A percentile compares a stretch with the other conserved stretches of the same genome.
Evolutionary conservation across 805 yeast species (phyloP).

Genomic region (Tetrapisispora phaffii): DNA sequence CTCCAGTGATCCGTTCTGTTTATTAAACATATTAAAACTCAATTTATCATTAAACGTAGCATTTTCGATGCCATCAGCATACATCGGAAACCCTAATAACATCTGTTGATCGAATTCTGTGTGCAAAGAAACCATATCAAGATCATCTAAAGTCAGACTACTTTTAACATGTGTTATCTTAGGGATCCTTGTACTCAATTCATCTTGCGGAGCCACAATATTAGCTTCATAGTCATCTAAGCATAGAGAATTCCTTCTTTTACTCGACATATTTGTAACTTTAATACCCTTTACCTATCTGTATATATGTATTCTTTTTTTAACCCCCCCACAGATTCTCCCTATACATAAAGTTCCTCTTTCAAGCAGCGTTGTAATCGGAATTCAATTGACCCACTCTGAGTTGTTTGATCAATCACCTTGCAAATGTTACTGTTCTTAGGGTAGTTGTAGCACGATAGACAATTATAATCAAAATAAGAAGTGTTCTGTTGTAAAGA

Average conservation of each 20-base stretch:
- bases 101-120: slow-evolving; percentile 27
- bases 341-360: too few relatives aligned
- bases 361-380: too few relatives aligned
- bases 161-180: not conserved
- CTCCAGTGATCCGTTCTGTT: not conserved
- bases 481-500: too few relatives aligned
- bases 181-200: not conserved
- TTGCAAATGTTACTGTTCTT: too few relatives aligned
- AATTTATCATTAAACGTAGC: not conserved
- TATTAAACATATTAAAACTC: slow-evolving; percentile 2
- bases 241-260: slow-evolving; percentile 15
- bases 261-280: not conserved
- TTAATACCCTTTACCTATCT: too few relatives aligned
- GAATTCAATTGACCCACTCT: too few relatives aligned
- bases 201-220: too few relatives aligned
- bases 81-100: slow-evolving; percentile 28
- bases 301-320: too few relatives aligned
- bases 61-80: slow-evolving; percentile 1
- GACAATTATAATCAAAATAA: too few relatives aligned
- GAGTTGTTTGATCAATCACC: too few relatives aligned
- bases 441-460: too few relatives aligned
- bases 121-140: slow-evolving; percentile 23
- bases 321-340: too few relatives aligned
- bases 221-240: slow-evolving; percentile 11
- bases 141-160: slow-evolving; percentile 21